Conservation (phyloP, 1,284 basidiomycete genomes). For the Trametes pubescens region DNA sequence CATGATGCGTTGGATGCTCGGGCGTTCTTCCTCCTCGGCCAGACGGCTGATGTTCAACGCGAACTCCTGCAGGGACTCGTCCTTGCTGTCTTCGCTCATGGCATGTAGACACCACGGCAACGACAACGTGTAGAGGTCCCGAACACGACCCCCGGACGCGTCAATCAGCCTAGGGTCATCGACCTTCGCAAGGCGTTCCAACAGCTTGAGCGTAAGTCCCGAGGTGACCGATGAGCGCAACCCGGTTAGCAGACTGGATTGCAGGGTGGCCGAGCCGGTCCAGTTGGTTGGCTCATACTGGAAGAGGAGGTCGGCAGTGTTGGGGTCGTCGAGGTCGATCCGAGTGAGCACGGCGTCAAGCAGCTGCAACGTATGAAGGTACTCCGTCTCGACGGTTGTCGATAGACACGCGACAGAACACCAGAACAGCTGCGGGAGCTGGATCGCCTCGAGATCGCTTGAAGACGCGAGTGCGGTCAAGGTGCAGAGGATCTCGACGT, state of each 20-base stretch:
- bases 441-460: slow-evolving; percentile 62
- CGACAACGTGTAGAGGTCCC: slow-evolving; percentile 84
- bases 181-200: slow-evolving; percentile 73
- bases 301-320: slow-evolving; percentile 68
- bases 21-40: slow-evolving; percentile 76
- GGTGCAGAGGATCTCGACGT: slow-evolving; percentile 85
- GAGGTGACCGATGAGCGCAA: slow-evolving; percentile 83
- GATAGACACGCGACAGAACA: slow-evolving; percentile 83
- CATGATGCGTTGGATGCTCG: slow-evolving; percentile 87
- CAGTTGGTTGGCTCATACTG: slow-evolving; percentile 79
- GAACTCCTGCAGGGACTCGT: slow-evolving; percentile 72
- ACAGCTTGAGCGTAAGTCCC: slow-evolving; percentile 71
- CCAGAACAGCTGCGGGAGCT: slow-evolving; percentile 91
- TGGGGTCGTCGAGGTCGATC: slow-evolving; percentile 77
- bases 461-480: slow-evolving; percentile 73
- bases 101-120: slow-evolving; percentile 92
- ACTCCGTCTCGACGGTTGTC: slow-evolving; percentile 88
- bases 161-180: slow-evolving; percentile 78
- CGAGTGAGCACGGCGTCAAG: slow-evolving; percentile 76
- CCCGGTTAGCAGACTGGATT: slow-evolving; percentile 81
- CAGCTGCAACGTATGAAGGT: slow-evolving; percentile 73
- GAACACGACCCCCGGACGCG: slow-evolving; percentile 73
- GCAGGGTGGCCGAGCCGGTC: slow-evolving; percentile 73
- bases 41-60: slow-evolving; percentile 79
- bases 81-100: slow-evolving; percentile 72